Base-by-base conservation (phyloP, 495 filamentous ascomycete genomes). In the Podospora pseudocomata region DNA sequence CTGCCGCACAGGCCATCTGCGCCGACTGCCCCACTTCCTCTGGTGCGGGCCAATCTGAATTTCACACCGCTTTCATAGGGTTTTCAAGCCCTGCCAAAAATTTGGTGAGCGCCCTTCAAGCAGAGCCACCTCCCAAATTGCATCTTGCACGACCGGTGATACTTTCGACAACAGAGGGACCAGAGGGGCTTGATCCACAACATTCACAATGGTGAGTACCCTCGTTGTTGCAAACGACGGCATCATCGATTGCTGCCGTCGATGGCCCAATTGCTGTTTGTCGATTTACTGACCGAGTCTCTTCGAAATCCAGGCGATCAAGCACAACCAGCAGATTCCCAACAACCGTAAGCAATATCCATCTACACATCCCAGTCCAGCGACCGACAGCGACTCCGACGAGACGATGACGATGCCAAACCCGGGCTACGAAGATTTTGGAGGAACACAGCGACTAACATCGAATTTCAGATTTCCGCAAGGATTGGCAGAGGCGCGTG, bases 401-500 rank as follows among this genome's bases (percentile, higher is more conserved):
- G 39, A 49, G 39, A 23, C 39, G 9, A 49, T 49, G 39, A 49
- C 15, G 39, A 49, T 64, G 63, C 64, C 68, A 73, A 57, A 71
- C 65, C 30, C 65, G 68, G 66, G 69, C 65, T 60, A 65, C 69
- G 64, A 73, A 70, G 68, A 71, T 57, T 54, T 54, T 67, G 60
- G 60, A 68, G 60, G 60, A 44, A 68, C 28, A 65, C 26, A 56
- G 54, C 61, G 70, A 71, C 70, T 74, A 70, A 78, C 75, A 60
- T 39, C 59, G 57, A 62, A 62, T 69, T 67, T 71, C 76, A 94
- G 92, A 99, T 83, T 99, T 99, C 93, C 95, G 93, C 87, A 99
- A 99, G 93, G 92, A 99, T 86, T 99, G 95, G 95, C 93, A 97
- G 84, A 91, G 92, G 83, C 93, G 95, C 85, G 95, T 99, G 75